Conservation (phyloP, 2,329 filamentous ascomycete species). For the Pseudogymnoascus sp. region DNA sequence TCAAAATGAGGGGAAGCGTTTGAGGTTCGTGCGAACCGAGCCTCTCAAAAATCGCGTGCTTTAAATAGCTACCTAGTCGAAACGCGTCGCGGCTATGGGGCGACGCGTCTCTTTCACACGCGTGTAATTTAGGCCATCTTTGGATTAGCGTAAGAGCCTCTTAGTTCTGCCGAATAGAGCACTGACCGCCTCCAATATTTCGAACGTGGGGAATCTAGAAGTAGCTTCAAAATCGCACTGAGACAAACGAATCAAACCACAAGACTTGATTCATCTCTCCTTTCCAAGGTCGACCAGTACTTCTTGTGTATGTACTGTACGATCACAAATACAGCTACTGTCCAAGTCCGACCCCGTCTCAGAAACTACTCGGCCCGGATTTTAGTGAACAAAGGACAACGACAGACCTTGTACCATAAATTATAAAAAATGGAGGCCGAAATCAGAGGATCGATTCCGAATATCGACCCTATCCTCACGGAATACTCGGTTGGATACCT, state of each 20-base stretch:
- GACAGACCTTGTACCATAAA: conserved; percentile 1
- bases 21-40: conserved; percentile 9
- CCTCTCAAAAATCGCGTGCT: conserved; percentile 4
- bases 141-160: neutral
- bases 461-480: conserved; percentile 80
- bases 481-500: conserved; percentile 94
- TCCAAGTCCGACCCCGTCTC: neutral
- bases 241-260: conserved; percentile 1
- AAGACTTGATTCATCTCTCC: conserved; percentile 6
- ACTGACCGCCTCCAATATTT: conserved; percentile 10
- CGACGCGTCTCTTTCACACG: neutral
- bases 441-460: conserved; percentile 74
- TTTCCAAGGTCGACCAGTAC: neutral
- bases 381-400: neutral
- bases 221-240: conserved; percentile 1
- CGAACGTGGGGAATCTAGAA: conserved; percentile 7
- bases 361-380: neutral
- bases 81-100: neutral
- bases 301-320: neutral
- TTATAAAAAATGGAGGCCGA: conserved; percentile 68
- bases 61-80: conserved; percentile 4
- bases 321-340: conserved; percentile 1
- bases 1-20: neutral
- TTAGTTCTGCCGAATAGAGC: conserved; percentile 10
- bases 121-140: conserved; percentile 3